Base-by-base conservation (phyloP, 1,284 basidiomycete genomes). In the Trichosporon coremiiforme region DNA sequence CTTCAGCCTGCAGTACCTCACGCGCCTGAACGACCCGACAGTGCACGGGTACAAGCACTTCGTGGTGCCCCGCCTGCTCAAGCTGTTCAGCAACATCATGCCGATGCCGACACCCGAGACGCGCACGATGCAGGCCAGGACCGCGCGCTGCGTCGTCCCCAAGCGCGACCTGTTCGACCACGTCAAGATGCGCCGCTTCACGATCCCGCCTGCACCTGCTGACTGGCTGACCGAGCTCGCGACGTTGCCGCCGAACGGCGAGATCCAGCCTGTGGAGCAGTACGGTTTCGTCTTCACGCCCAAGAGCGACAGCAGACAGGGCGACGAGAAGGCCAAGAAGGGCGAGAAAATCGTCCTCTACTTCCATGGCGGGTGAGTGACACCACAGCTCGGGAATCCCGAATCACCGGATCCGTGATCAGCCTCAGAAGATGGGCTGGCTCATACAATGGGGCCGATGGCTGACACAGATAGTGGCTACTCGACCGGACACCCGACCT, bases 281-380 rank as follows among this genome's bases (percentile, higher is more conserved):
- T 62, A 35, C 57, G 57, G 57, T 3, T 62, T 62, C 33, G 57
- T 62, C 10, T 62, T 35, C 57, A 62, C 29, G 29, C 57, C 29
- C 57, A 33, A 35, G 57, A 9, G 8, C 8, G 50, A 62, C 57
- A 10, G 29, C 12, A 31, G 29, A 5, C 57, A 31, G 15, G 57
- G 57, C 8, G 31, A 64, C 20, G 71, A 68, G 12, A 38, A 12
- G 35, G 77, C 77, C 0, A n/a, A 47, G 36, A 53, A 66, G 12
- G 73, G 69, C 5, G 77, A 77, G 55, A 74, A 70, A 71, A 71
- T 77, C 6, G 70, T 78, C n/a, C 64, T 78, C 22, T 78, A 78
- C 68, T 70, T 76, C 36, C 68, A 65, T 35, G 68, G 73, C 38
- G 72, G 72, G 69, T 70, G 53, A 63, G 71, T 50, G 8, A n/a